These are phyloP conservation scores for Cladosporium velox DNA, from an alignment of 2,329 filamentous ascomycete species.

Conservation along the genomic window DNA sequence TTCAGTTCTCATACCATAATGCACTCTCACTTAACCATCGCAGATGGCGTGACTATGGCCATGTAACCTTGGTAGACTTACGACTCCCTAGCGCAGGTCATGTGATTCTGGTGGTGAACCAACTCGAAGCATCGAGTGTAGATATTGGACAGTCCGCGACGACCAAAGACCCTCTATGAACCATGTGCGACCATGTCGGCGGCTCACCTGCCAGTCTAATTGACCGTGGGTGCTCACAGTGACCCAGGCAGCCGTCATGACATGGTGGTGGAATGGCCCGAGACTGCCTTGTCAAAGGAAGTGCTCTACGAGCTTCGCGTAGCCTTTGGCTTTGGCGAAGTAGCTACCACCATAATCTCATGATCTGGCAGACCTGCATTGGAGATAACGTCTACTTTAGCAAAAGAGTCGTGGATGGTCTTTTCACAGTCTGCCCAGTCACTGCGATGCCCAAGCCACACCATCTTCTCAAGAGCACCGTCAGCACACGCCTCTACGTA, in stretches of 20 bases:
- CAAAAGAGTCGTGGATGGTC: constrained; percentile 22
- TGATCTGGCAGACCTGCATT: constrained; percentile 26
- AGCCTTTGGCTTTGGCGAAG: constrained; percentile 14
- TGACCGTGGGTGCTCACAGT: neutral
- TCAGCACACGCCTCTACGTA: constrained; percentile 45
- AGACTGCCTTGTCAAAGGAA: neutral
- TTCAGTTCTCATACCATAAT: neutral
- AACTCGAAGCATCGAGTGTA: neutral
- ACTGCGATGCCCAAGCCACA: constrained; percentile 47
- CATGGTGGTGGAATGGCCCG: neutral
- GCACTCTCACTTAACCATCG: neutral
- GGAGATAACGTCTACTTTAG: neutral
- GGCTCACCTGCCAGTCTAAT: neutral
- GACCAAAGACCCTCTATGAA: neutral
- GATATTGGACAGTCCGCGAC: neutral
- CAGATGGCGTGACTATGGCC: neutral
- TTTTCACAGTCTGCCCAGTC: constrained; percentile 42
- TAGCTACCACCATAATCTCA: constrained; percentile 28
- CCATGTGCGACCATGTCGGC: neutral
- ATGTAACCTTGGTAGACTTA: neutral
- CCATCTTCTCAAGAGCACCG: constrained; percentile 37
- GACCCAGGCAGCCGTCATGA: neutral
- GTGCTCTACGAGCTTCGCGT: neutral
- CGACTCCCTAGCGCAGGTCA: neutral
- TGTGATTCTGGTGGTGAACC: neutral